Conservation (phyloP, 1,139 yeast species). For the Maudiozyma humilis region DNA sequence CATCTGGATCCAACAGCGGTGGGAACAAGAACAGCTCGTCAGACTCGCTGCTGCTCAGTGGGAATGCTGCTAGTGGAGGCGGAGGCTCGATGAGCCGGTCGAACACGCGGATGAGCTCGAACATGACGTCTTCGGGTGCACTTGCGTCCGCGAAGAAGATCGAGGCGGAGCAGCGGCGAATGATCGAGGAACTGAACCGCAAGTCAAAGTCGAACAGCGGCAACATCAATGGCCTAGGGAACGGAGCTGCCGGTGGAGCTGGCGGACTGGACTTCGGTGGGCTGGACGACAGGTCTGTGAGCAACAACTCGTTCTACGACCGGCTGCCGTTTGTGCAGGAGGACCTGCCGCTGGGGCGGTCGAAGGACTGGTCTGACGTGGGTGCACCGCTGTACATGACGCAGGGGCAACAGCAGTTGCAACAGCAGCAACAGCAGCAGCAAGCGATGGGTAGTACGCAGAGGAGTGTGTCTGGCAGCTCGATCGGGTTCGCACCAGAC, state of each 20-base stretch:
- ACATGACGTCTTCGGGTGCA: slow-evolving; percentile 3
- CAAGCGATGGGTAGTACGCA: too few species aligned
- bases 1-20: not conserved
- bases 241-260: too few species aligned
- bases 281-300: not conserved
- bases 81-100: not conserved
- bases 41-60: not conserved
- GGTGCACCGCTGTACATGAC: not conserved
- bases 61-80: not conserved
- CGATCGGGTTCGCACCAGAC: not conserved
- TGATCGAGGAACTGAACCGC: slow-evolving; percentile 13
- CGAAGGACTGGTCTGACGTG: not conserved
- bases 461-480: not conserved
- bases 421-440: too few species aligned
- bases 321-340: not conserved
- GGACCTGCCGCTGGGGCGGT: not conserved
- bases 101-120: not conserved
- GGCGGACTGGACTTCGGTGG: not conserved
- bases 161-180: slow-evolving; percentile 20
- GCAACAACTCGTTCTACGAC: slow-evolving; percentile 3
- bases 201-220: slow-evolving; percentile 7
- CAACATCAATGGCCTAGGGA: too few species aligned
- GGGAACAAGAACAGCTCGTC: not conserved
- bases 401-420: not conserved
- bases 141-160: slow-evolving; percentile 21